phyloP scores from a whole-genome alignment of 495 filamentous ascomycete genomes.

The Neurospora sp. region DNA sequence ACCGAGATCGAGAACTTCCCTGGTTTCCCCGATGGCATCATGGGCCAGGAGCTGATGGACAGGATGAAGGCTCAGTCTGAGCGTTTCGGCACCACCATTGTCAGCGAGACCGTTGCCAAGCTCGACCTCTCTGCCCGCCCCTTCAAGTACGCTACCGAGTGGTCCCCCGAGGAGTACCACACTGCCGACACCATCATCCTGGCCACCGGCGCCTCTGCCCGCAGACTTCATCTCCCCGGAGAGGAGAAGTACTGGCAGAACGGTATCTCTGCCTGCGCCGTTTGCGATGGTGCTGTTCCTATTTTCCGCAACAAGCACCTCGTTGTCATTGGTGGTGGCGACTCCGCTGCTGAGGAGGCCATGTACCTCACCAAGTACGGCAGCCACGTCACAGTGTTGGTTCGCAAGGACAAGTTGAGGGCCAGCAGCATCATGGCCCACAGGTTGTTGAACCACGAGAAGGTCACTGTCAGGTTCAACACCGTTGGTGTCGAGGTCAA shows the following conservation, averaged over 20 bases:
- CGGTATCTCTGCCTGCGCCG: constrained; percentile 91
- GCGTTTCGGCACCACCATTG: constrained; percentile 82
- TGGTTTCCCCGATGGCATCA: constrained; percentile 81
- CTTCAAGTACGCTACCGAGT: constrained; percentile 87
- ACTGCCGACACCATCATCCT: constrained; percentile 90
- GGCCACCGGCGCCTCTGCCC: constrained; percentile 87
- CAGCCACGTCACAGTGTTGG: constrained; percentile 84
- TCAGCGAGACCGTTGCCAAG: constrained; percentile 82
- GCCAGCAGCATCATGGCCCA: constrained; percentile 89
- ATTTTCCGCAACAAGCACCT: constrained; percentile 96
- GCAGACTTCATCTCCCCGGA: constrained; percentile 70
- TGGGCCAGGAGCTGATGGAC: constrained; percentile 84
- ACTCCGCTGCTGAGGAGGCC: constrained; percentile 95
- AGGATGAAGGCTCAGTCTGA: constrained; percentile 86
- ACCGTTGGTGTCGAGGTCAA: constrained; percentile 69
- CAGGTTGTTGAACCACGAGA: constrained; percentile 69
- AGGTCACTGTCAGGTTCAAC: constrained; percentile 83
- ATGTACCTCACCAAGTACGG: constrained; percentile 98
- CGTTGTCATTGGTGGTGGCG: constrained; percentile 92
- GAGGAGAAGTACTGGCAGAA: constrained; percentile 95
- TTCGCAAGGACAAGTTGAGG: constrained; percentile 74
- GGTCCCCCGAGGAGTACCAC: constrained; percentile 62
- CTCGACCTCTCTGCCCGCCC: constrained; percentile 78
- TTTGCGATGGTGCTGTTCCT: constrained; percentile 94
- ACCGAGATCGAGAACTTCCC: constrained; percentile 98